Base-by-base conservation (phyloP, 2,329 filamentous ascomycete genomes). In the Cadophora sp. region DNA sequence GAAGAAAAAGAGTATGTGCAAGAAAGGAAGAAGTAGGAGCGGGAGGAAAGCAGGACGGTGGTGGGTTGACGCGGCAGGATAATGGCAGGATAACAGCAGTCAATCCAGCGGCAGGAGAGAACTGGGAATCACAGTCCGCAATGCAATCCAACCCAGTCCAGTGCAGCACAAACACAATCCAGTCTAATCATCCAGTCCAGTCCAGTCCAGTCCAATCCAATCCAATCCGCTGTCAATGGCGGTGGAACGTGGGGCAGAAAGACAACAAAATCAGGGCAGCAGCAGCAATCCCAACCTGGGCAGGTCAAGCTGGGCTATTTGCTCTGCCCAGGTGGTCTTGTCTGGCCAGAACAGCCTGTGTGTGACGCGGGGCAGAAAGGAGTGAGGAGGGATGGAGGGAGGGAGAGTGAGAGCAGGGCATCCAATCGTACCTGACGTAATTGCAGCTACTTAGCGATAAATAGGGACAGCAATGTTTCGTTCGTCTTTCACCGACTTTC, bases 351-450 rank as follows among this genome's bases (percentile, higher is more conserved):
- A 56, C 33, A 56, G 56, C 4, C 56, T 59, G 56, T 59, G 56
- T 59, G 56, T 59, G 56, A 59, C 56, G 56, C 36, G 56, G 41
- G 36, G 41, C 22, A 30, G 11, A n/a, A 59, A 14, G 18, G 8
- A 13, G n/a, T 14, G 20, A 13, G 3, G 18, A 4, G 20, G 22
- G n/a, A 8, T 22, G 14, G 47, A 30, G 11, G 20, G 24, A 51
- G 6, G 20, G 8, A 30, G 47, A 24, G 33, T 5, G 8, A 13
- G 36, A 39, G 36, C 14, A 22, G 36, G 16, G 13, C 22, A 36
- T 59, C 56, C 56, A 59, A 59, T 59, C 56, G 56, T 59, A 59
- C 56, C 56, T 59, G 56, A 59, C 56, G 56, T 59, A 59, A 59
- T 59, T 59, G 33, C 30, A 39, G 53, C 27, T 30, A 30, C 27